Conservation (phyloP, 1,139 yeast species). For the Blastobotrys illinoisensis region DNA sequence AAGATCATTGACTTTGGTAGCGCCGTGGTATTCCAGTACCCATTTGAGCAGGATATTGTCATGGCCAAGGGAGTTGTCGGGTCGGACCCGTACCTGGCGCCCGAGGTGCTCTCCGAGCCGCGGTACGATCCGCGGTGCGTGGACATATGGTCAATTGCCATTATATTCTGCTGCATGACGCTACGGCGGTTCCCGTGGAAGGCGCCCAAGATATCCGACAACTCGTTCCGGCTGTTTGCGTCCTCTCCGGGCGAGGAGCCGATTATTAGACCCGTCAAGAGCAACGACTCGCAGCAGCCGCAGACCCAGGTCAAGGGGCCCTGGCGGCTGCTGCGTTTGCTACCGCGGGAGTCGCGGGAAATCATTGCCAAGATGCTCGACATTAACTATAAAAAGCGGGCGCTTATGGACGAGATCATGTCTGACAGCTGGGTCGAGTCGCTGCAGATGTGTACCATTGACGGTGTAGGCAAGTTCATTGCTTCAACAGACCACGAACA, state of each 20-base stretch:
- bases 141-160: conserved; percentile 94
- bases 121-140: conserved; percentile 89
- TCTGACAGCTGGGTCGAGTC: conserved; percentile 65
- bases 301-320: conserved; percentile 53
- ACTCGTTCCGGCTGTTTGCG: conserved; percentile 69
- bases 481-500: conserved; percentile 52
- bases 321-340: conserved; percentile 74
- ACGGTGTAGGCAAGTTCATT: conserved; percentile 38
- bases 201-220: conserved; percentile 82
- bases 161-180: conserved; percentile 93
- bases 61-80: conserved; percentile 94
- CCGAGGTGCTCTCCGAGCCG: conserved; percentile 73
- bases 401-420: conserved; percentile 61
- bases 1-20: conserved; percentile 95
- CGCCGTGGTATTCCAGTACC: conserved; percentile 90
- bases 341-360: conserved; percentile 83
- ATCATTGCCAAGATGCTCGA: conserved; percentile 69
- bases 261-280: conserved; percentile 3
- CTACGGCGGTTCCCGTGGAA: conserved; percentile 96
- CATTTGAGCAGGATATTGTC: conserved; percentile 72
- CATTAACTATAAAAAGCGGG: conserved; percentile 62
- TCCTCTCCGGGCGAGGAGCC: conserved; percentile 29
- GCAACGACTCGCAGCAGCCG: conserved; percentile 9
- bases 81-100: conserved; percentile 96
- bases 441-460: conserved; percentile 44